phyloP scores from a whole-genome alignment of 2,329 filamentous ascomycete genomes.

The Cordyceps tenuipes region DNA sequence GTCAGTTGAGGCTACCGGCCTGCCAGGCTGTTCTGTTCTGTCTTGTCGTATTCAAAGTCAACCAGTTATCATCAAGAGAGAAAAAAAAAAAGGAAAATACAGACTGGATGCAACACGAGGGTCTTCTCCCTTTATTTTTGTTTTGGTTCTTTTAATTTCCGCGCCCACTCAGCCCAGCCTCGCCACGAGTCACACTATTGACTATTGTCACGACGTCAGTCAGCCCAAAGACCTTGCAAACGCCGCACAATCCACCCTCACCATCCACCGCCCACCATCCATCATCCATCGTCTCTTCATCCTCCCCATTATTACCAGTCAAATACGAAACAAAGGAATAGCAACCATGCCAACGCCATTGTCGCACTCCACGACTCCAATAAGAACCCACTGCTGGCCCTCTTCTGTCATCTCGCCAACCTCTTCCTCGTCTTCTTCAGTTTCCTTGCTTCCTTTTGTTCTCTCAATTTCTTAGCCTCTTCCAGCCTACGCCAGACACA shows the following conservation, averaged over 20 bases:
- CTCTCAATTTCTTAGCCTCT: background rate
- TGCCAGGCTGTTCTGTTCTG: background rate
- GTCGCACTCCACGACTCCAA: background rate
- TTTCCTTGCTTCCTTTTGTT: background rate
- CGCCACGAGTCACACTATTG: background rate
- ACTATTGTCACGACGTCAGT: background rate
- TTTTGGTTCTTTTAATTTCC: background rate
- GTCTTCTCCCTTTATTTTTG: too few relatives aligned
- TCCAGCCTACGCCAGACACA: background rate
- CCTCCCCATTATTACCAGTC: background rate
- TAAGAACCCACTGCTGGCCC: background rate
- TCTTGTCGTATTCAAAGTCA: background rate
- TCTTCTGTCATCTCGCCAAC: background rate
- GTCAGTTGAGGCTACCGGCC: too few relatives aligned
- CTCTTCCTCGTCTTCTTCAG: background rate
- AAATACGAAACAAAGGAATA: background rate
- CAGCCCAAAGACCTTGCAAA: background rate
- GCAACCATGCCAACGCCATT: background rate
- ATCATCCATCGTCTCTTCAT: background rate
- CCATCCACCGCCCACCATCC: background rate
- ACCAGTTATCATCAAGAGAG: background rate
- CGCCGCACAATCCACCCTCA: background rate
- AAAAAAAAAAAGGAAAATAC: too few relatives aligned
- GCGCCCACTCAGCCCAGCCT: background rate
- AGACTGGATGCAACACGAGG: background rate